Evolutionary conservation across 768 basidiomycete genomes (phyloP), one percentile per base, ranked within the genome.

Genomic region (Kondoa malvinella): DNA sequence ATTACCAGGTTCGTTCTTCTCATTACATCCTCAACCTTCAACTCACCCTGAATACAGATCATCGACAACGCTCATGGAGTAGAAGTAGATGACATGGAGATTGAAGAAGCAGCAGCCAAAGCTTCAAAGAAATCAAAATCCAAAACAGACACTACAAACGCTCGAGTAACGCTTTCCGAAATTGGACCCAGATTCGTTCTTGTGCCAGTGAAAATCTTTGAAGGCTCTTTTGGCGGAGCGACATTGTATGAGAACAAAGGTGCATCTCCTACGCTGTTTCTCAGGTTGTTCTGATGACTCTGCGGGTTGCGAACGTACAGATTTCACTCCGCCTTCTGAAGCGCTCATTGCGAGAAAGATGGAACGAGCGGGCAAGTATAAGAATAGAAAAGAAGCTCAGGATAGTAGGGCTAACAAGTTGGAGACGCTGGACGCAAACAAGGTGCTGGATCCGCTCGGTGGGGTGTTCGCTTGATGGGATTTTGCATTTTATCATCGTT

Each of bases 111-210:
- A 12, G 62, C 68, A 61, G 63, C 69, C 14, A 1, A 61, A 1
- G 69, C 69, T 1, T 17, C 69, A 2, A 69, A 69, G 2, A 66
- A 59, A 2, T 31, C 67, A 4, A 58, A 96, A 92, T 77, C 91
- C 3, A 27, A 63, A 63, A 61, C 64, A 67, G 66, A 66, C 56
- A 57, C 66, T 27, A 70, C 69, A 26, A 63, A 90, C 2, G 85
- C 89, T 1, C 85, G 87, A 68, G 91, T 83, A 65, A 85, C 88
- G n/a, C 82, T 99, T 26, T 84, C 92, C 25, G 95, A 97, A 79
- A 97, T 99, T 71, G 95, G 95, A 15, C 95, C 95, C 14, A 85
- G 95, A 58, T 95, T 97, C 77, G 95, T 97, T 61, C 81, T 99
- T 64, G 94, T 91, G 34, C 95, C 95, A 12, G 96, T 99, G 73